Base-by-base conservation (phyloP, 2,329 filamentous ascomycete genomes). In the Dactylellina leptospora region DNA sequence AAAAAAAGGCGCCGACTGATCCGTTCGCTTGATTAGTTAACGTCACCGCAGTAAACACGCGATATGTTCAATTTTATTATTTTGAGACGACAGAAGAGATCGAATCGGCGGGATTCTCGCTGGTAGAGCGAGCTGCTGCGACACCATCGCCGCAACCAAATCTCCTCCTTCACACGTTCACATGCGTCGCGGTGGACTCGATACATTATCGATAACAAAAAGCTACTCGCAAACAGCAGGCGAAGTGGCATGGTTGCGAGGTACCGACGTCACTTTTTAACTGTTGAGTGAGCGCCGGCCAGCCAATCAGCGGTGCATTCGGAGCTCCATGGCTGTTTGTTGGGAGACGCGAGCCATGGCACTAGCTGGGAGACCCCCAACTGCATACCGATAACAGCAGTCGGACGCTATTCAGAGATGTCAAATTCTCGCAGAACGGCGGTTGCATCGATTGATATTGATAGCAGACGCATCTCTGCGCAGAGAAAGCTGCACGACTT, bases 191-290 rank as follows among this genome's bases (percentile, higher is more conserved):
- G n/a, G n/a, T n/a, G n/a, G n/a, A n/a, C n/a, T n/a, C n/a, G n/a
- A n/a, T n/a, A n/a, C n/a, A 47, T 23, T 58, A 45, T 45, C 54
- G 54, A 58, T 58, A 47, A 27, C 40, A 27, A 22, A 22, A 6
- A 45, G 40, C 18, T 22, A 22, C 40, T 20, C 40, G 40, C 40
- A 23, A 30, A 20, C 18, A 36, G 18, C 58, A 33, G 27, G 36
- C 27, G 58, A 56, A 50, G 9, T 48, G 13, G 25, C 33, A 42
- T 58, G 61, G 30, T 22, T 33, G 22, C 51, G 33, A 36, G 61
- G 40, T 45, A 45, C 40, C 61, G 40, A 66, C 61, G 61, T 66
- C 61, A 66, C 51, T 40, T 20, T 44, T 51, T 50, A 40, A n/a
- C n/a, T 50, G 45, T 62, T 62, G 47, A 40, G n/a, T 18, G n/a